These are phyloP conservation scores for Ustilago curta DNA, from an alignment of 1,284 basidiomycete species.

Conservation along the genomic window DNA sequence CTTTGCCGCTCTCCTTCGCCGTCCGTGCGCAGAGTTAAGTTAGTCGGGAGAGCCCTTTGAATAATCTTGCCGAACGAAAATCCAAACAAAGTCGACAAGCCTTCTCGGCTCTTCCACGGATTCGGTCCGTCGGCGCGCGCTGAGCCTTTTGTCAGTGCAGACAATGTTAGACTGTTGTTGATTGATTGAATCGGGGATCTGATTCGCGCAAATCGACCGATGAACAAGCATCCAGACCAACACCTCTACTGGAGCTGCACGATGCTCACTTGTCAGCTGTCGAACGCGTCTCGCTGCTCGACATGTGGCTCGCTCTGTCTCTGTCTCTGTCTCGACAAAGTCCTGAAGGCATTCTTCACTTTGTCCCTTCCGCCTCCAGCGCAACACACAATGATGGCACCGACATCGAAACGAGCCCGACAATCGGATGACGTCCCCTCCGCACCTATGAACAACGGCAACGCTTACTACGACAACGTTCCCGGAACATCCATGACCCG, in stretches of 20 bases:
- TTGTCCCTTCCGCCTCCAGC: not conserved
- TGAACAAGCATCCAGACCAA: conserved; percentile 9
- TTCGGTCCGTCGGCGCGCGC: not conserved
- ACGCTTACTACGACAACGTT: conserved; percentile 30
- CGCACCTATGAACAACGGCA: not conserved
- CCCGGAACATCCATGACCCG: conserved; percentile 28
- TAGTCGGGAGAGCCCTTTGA: no score
- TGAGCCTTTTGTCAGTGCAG: no score
- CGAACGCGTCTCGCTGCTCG: conserved; percentile 10
- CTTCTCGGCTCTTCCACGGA: conserved; percentile 7
- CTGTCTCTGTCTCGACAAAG: not conserved
- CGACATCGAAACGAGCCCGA: conserved; percentile 29
- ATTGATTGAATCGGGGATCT: not conserved
- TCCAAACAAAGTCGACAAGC: not conserved
- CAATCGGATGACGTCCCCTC: conserved; percentile 15
- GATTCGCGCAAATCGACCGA: not conserved
- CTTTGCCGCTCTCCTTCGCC: no score
- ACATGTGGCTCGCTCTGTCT: no score
- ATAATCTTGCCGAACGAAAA: not conserved
- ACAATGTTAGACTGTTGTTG: no score
- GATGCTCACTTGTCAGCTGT: not conserved
- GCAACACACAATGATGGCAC: conserved; percentile 11
- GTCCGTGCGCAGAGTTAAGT: conserved; percentile 10
- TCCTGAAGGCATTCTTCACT: not conserved
- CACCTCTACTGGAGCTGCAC: not conserved